Evolutionary conservation across 768 basidiomycete genomes (phyloP).

Genomic region (Lanmaoa rubissima): DNA sequence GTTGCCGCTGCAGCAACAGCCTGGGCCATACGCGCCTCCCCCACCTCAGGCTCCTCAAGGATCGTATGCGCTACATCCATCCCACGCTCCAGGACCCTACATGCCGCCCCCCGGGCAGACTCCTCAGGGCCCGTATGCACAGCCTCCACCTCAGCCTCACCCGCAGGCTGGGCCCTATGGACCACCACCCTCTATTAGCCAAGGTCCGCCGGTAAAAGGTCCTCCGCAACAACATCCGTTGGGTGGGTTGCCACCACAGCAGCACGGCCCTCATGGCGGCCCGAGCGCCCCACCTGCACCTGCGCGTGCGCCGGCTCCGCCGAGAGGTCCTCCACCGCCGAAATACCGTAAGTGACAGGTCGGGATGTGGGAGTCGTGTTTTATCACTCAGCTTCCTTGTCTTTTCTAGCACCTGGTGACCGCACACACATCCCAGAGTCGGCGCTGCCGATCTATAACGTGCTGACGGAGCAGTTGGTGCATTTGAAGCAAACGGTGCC

Average conservation of each 20-base stretch:
- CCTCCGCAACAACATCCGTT: constrained; percentile 33
- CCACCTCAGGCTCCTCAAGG: constrained; percentile 26
- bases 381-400: background rate
- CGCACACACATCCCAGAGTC: constrained; percentile 85
- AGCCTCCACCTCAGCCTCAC: constrained; percentile 15
- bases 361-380: background rate
- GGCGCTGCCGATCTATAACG: constrained; percentile 60
- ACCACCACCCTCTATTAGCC: constrained; percentile 22
- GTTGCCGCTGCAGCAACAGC: constrained; percentile 18
- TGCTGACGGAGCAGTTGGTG: constrained; percentile 61
- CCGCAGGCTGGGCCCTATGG: constrained; percentile 26
- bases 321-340: constrained; percentile 42
- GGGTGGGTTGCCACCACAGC: constrained; percentile 24
- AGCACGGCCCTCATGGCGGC: constrained; percentile 30
- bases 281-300: constrained; percentile 25
- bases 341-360: constrained; percentile 55
- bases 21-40: constrained; percentile 26
- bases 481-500: constrained; percentile 72
- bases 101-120: constrained; percentile 18
- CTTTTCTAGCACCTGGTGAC: constrained; percentile 74
- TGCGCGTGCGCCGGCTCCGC: constrained; percentile 32
- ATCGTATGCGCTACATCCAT: constrained; percentile 31
- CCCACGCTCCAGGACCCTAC: constrained; percentile 18
- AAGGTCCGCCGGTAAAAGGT: constrained; percentile 28
- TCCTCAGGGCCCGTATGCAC: constrained; percentile 27